These are phyloP conservation scores for Melanomma pulvis-pyrius DNA, from an alignment of 495 filamentous ascomycete species.

Conservation along the genomic window DNA sequence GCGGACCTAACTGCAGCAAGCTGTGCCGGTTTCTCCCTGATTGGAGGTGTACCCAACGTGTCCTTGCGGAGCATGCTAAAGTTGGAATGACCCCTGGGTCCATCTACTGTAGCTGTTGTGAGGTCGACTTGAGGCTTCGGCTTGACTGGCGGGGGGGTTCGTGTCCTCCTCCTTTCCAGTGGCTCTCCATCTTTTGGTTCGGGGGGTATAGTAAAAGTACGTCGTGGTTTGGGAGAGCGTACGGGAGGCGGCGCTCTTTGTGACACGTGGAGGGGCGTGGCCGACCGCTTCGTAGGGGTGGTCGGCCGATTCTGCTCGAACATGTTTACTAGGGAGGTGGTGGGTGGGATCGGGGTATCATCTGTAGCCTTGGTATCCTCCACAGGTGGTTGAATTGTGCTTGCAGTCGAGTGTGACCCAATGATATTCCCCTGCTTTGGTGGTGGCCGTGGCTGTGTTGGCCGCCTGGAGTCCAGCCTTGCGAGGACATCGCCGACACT, in stretches of 20 bases:
- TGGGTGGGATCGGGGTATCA: constrained; percentile 57
- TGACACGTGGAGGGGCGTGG: constrained; percentile 6
- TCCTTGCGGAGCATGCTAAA: constrained; percentile 13
- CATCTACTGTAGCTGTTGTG: constrained; percentile 1
- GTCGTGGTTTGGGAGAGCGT: constrained; percentile 36
- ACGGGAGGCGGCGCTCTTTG: constrained; percentile 32
- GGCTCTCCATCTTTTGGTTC: constrained; percentile 1
- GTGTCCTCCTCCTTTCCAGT: neutral
- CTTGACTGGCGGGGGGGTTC: constrained; percentile 5
- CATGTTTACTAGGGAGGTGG: constrained; percentile 61
- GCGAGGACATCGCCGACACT: constrained; percentile 31
- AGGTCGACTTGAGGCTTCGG: constrained; percentile 20
- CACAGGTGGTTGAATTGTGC: neutral
- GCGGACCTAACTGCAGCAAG: constrained; percentile 11
- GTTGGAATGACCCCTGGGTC: neutral
- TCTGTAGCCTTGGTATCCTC: constrained; percentile 45
- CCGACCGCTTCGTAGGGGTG: neutral
- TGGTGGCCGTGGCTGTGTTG: neutral
- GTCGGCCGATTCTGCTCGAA: constrained; percentile 54
- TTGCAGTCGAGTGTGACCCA: constrained; percentile 10
- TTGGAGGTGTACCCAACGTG: constrained; percentile 18
- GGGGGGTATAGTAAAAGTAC: constrained; percentile 13
- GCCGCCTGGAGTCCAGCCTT: constrained; percentile 16
- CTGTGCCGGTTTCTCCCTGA: constrained; percentile 22
- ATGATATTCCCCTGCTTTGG: constrained; percentile 6